phyloP scores from a whole-genome alignment of 2,329 filamentous ascomycete species.

The Scleromitrula shiraiana region DNA sequence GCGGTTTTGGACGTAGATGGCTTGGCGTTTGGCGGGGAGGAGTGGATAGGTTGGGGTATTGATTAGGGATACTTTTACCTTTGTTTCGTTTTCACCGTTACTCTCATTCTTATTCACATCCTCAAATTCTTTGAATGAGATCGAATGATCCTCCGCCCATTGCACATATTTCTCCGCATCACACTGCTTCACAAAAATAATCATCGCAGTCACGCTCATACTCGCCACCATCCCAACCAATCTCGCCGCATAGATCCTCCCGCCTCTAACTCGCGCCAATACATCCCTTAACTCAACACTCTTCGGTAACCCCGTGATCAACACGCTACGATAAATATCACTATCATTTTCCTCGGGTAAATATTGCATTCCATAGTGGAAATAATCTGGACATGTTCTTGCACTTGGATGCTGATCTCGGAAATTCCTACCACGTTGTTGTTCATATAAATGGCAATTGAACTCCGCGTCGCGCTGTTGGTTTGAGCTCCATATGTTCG shows the following conservation, averaged over 20 bases:
- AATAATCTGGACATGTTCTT: conserved; percentile 11
- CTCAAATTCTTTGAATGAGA: conserved; percentile 14
- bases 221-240: conserved; percentile 12
- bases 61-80: conserved; percentile 15
- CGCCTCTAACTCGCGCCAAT: conserved; percentile 20
- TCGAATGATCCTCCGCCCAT: conserved; percentile 11
- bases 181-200: conserved; percentile 20
- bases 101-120: background rate
- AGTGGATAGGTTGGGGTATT: conserved; percentile 22
- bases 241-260: conserved; percentile 15
- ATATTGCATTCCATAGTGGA: conserved; percentile 21
- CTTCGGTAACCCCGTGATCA: conserved; percentile 18
- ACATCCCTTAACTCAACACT: conserved; percentile 20
- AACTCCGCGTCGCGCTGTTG: background rate
- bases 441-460: background rate
- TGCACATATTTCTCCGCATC: conserved; percentile 20
- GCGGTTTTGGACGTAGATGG: background rate
- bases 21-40: background rate
- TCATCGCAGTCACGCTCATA: conserved; percentile 14
- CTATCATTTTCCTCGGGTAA: conserved; percentile 13
- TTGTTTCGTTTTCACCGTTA: conserved; percentile 2
- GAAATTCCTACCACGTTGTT: no score
- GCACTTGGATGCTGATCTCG: background rate
- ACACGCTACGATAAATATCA: conserved; percentile 19
- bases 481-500: background rate